Conservation (phyloP, 1,284 basidiomycete genomes). For the Leccinum subrobustum region DNA sequence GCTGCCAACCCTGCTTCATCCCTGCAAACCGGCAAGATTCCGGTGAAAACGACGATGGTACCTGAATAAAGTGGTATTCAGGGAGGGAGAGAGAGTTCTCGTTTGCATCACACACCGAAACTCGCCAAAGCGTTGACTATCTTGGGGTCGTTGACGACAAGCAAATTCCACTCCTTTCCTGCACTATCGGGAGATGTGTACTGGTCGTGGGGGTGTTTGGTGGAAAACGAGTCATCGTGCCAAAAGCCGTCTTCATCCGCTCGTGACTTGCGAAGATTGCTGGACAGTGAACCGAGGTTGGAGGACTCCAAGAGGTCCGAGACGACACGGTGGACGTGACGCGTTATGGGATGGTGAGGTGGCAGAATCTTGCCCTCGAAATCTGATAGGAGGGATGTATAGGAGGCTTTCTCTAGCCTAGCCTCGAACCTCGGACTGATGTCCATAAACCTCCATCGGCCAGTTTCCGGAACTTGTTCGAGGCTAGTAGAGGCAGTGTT, state of each 20-base stretch:
- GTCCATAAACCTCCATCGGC: conserved; percentile 84
- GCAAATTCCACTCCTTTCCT: conserved; percentile 66
- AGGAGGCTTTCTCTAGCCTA: conserved; percentile 50
- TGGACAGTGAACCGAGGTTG: conserved; percentile 53
- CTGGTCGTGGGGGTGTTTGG: conserved; percentile 25
- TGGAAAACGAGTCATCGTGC: conserved; percentile 22
- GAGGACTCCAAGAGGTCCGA: conserved; percentile 72
- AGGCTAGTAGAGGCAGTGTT: conserved; percentile 45
- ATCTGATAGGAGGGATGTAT: conserved; percentile 52
- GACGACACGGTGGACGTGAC: conserved; percentile 70
- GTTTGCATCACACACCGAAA: conserved; percentile 52
- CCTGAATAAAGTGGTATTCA: conserved; percentile 35
- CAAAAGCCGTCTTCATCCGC: conserved; percentile 17
- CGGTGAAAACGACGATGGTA: conserved; percentile 87
- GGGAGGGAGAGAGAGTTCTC: background rate
- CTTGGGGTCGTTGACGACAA: conserved; percentile 77
- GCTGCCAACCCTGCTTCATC: conserved; percentile 86
- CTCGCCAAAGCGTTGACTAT: conserved; percentile 81
- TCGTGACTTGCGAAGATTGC: conserved; percentile 6
- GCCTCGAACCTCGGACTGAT: conserved; percentile 61
- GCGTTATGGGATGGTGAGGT: conserved; percentile 61
- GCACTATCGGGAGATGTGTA: conserved; percentile 27
- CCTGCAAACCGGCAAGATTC: conserved; percentile 78
- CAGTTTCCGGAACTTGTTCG: conserved; percentile 81
- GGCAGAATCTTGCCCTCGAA: conserved; percentile 65